Evolutionary conservation across 352 stramenopile genomes (phyloP), one percentile per base, ranked within the genome.

Genomic region (Globisporangium mamillatum): DNA sequence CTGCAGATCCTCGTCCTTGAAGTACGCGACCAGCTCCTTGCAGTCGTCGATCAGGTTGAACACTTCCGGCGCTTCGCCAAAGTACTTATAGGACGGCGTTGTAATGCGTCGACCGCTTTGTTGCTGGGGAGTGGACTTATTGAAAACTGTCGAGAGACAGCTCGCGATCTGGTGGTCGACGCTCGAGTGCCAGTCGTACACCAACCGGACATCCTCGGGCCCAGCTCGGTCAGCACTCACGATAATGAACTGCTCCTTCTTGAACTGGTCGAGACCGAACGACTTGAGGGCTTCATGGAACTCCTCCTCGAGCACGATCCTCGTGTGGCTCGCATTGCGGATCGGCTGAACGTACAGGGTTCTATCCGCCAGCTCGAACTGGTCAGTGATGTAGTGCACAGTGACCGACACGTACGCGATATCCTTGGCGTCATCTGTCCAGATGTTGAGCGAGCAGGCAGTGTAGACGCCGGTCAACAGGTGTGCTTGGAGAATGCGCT

Each of bases 11-110:
- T 32, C 25, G 16, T 16, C 0, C 27, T 60, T 34, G 27, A 60
- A 60, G 54, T 41, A 60, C 14, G 54, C 54, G 1, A 60, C 54
- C 16, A 60, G 27, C 2, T 60, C 16, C 54, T 38, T 60, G 16
- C 54, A 60, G 54, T 60, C 54, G 25, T 60, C 54, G 16, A 60
- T 60, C 24, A 60, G 22, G 54, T 60, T 38, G 54, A 60, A 60
- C 6, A 60, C 25, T 27, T 36, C 54, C 16, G 54, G 54, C 54
- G 54, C 54, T 12, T 60, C 18, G 16, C 8, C 27, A 18, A 41
- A 60, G 54, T 60, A 60, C n/a, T 34, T 60, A 27, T 60, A 41
- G 27, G 20, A 60, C 16, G 54, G 54, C 14, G 27, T 52, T 12
- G 44, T 20, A 41, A 20, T n/a, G 16, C 54, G 24, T n/a, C 14